phyloP scores from a whole-genome alignment of 2,329 filamentous ascomycete genomes.

The Ceratocystis smalleyi region DNA sequence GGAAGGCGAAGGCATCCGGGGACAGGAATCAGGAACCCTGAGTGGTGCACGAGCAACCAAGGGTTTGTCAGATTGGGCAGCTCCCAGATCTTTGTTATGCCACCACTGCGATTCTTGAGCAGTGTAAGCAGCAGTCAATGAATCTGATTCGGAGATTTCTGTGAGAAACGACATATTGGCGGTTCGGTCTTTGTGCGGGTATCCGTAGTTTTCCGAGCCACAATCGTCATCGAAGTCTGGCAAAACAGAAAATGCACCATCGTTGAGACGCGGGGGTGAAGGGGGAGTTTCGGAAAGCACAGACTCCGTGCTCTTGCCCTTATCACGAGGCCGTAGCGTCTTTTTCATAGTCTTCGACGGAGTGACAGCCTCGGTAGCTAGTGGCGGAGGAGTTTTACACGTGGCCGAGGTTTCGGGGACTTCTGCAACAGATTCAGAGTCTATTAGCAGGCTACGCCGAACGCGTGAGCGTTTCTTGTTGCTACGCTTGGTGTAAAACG shows the following conservation, averaged over 20 bases:
- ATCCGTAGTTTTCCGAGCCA: background rate
- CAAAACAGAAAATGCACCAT: conserved; percentile 14
- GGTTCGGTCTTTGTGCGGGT: conserved; percentile 1
- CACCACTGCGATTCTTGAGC: conserved; percentile 9
- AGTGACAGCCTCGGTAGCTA: background rate
- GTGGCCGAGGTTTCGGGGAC: background rate
- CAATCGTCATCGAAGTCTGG: conserved; percentile 14
- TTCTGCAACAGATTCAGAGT: conserved; percentile 8
- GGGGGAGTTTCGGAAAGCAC: conserved; percentile 13
- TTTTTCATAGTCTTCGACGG: background rate
- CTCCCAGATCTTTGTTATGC: conserved; percentile 4
- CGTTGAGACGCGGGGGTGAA: conserved; percentile 11
- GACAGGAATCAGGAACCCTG: conserved; percentile 6
- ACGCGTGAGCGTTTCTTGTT: conserved; percentile 8
- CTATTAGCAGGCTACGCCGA: conserved; percentile 4
- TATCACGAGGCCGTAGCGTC: conserved; percentile 12
- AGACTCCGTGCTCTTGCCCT: conserved; percentile 12
- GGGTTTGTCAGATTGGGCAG: conserved; percentile 1
- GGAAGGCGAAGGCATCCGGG: conserved; percentile 4
- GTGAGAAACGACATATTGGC: conserved; percentile 10
- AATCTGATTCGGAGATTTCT: conserved; percentile 13
- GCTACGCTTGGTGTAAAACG: conserved; percentile 4
- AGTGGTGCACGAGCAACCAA: background rate
- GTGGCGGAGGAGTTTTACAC: background rate
- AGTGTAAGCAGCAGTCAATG: conserved; percentile 1